Evolutionary conservation across 768 basidiomycete species (phyloP).

Genomic region (Harrya chromipes): DNA sequence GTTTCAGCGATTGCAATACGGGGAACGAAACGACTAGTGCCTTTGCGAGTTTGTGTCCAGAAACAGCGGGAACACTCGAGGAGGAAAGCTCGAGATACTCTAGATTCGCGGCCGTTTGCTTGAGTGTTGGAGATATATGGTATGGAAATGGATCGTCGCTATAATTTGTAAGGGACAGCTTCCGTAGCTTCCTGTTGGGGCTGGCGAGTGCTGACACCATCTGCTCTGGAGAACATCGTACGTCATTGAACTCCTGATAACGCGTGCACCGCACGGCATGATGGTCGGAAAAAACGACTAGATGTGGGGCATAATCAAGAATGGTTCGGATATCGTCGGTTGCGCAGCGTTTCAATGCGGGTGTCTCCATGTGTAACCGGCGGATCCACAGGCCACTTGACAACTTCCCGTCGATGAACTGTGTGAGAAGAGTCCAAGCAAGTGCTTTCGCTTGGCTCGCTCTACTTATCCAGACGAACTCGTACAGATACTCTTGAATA

Average conservation of each 20-base stretch:
- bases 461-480: slow-evolving; percentile 67
- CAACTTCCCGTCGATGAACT: slow-evolving; percentile 37
- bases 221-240: slow-evolving; percentile 49
- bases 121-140: slow-evolving; percentile 52
- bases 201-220: slow-evolving; percentile 58
- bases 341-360: slow-evolving; percentile 56
- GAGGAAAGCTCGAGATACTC: slow-evolving; percentile 70
- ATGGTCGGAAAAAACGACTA: slow-evolving; percentile 62
- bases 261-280: slow-evolving; percentile 58
- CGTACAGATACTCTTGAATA: slow-evolving; percentile 56
- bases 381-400: slow-evolving; percentile 52
- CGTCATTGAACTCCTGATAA: slow-evolving; percentile 42
- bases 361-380: slow-evolving; percentile 69
- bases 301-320: slow-evolving; percentile 57
- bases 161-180: slow-evolving; percentile 72
- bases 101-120: slow-evolving; percentile 48
- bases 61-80: slow-evolving; percentile 45
- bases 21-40: slow-evolving; percentile 44
- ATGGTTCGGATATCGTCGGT: slow-evolving; percentile 68
- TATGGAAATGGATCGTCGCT: slow-evolving; percentile 57
- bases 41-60: slow-evolving; percentile 24
- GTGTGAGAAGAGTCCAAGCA: slow-evolving; percentile 42
- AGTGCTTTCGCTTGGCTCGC: slow-evolving; percentile 48
- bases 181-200: slow-evolving; percentile 49
- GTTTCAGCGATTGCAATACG: slow-evolving; percentile 62